Conservation (phyloP, 345 rosid genomes). For the Dovyalis caffra region DNA sequence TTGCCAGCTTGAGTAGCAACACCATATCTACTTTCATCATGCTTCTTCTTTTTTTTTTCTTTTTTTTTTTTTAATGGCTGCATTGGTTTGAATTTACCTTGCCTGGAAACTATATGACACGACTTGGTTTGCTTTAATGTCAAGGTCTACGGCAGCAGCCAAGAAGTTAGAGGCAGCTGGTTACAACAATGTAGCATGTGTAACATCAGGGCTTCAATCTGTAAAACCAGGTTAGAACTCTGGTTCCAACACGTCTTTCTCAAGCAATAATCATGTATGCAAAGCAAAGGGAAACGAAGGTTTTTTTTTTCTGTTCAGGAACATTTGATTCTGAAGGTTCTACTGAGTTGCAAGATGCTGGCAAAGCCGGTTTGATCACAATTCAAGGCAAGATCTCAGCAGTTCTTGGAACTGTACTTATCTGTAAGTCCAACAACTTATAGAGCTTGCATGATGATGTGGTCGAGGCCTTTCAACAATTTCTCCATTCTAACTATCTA, state of each 20-base stretch:
- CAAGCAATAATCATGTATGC: not conserved
- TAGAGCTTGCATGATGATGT: not conserved
- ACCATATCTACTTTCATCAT: not conserved
- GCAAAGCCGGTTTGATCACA: slow-evolving; percentile 87
- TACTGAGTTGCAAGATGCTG: slow-evolving; percentile 72
- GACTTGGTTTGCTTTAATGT: slow-evolving; percentile 18
- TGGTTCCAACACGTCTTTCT: not conserved
- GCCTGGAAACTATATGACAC: slow-evolving; percentile 9
- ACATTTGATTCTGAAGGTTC: slow-evolving; percentile 72
- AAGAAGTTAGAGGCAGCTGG: slow-evolving; percentile 72
- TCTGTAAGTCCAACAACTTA: slow-evolving; percentile 52
- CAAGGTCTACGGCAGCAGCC: slow-evolving; percentile 90
- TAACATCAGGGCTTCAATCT: slow-evolving; percentile 83
- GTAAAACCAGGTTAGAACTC: slow-evolving; percentile 67
- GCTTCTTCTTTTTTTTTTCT: too few species aligned
- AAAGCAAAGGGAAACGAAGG: not conserved
- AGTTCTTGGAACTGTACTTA: slow-evolving; percentile 82
- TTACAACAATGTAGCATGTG: slow-evolving; percentile 66
- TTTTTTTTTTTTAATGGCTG: not conserved
- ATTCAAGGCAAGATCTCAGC: slow-evolving; percentile 93
- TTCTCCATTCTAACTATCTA: not conserved
- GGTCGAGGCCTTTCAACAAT: not conserved
- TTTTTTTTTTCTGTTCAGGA: slow-evolving; percentile 38
- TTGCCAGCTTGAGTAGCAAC: too few species aligned
- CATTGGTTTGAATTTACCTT: not conserved